These are phyloP conservation scores for Dendrothele bispora DNA, from an alignment of 768 basidiomycete species.

Conservation along the genomic window DNA sequence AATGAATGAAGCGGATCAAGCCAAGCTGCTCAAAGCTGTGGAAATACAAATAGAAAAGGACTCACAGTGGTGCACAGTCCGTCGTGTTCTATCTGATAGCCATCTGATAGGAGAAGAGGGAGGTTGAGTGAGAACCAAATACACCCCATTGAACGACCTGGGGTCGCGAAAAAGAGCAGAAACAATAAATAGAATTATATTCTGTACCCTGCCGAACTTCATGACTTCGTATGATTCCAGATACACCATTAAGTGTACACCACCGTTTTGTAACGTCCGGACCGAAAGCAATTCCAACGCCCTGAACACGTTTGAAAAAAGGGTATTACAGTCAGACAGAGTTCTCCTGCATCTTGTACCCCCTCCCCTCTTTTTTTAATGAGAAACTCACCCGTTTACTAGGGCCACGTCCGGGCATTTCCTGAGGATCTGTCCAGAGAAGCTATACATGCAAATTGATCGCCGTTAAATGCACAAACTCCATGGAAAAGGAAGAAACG, in stretches of 20 bases:
- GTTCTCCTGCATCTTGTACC: too few relatives aligned
- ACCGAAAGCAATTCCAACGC: constrained; percentile 94
- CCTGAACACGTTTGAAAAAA: constrained; percentile 44
- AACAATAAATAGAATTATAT: too few relatives aligned
- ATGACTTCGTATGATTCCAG: constrained; percentile 91
- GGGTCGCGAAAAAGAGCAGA: too few relatives aligned
- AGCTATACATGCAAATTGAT: constrained; percentile 51
- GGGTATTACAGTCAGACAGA: constrained; percentile 2
- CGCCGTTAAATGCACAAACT: constrained; percentile 8
- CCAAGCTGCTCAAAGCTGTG: constrained; percentile 6
- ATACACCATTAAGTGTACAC: constrained; percentile 85
- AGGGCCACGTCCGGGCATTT: constrained; percentile 84
- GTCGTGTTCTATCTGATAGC: constrained; percentile 93
- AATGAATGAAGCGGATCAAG: background rate
- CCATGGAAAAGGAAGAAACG: background rate
- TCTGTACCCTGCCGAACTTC: constrained; percentile 91
- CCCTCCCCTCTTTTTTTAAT: too few relatives aligned
- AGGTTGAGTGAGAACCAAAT: too few relatives aligned
- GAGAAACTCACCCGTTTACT: constrained; percentile 86
- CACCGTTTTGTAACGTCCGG: constrained; percentile 90
- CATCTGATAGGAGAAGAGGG: constrained; percentile 48
- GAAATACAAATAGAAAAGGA: background rate
- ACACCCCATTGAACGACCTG: too few relatives aligned
- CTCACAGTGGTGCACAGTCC: constrained; percentile 90
- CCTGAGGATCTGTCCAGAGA: constrained; percentile 97